Conservation (phyloP, 2,329 filamentous ascomycete species). For the Scopulariopsis brevicaulis region DNA sequence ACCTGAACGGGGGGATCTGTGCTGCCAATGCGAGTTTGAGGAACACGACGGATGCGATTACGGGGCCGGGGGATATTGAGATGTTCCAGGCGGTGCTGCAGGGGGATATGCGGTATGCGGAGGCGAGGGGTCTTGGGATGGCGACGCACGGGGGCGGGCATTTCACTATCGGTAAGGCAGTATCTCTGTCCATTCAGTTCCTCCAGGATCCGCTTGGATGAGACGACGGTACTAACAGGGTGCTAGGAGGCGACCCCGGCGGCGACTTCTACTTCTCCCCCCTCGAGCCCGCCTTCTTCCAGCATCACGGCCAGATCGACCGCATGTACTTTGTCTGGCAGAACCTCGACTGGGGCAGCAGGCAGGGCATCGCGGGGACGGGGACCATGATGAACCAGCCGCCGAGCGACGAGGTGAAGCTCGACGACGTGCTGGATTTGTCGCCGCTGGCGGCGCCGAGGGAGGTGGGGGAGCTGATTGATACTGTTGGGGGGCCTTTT, state of each 20-base stretch:
- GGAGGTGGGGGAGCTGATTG: constrained; percentile 22
- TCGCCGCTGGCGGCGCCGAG: constrained; percentile 20
- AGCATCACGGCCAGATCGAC: constrained; percentile 27
- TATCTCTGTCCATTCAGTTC: too few relatives aligned
- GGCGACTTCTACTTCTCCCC: constrained; percentile 25
- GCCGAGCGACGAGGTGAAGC: constrained; percentile 26
- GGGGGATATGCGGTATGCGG: constrained; percentile 16
- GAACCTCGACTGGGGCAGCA: constrained; percentile 26
- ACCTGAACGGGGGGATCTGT: constrained; percentile 19
- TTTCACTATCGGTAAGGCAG: constrained; percentile 24
- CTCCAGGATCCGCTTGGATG: not conserved
- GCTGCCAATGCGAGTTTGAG: constrained; percentile 13
- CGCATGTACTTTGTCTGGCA: constrained; percentile 37
- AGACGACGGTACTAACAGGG: not conserved
- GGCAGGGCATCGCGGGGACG: constrained; percentile 25
- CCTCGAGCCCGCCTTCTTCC: constrained; percentile 22
- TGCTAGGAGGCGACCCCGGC: constrained; percentile 4
- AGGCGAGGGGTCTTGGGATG: constrained; percentile 10
- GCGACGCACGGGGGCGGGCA: constrained; percentile 27
- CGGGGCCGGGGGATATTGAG: constrained; percentile 18
- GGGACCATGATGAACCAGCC: constrained; percentile 28
- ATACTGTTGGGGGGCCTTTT: constrained; percentile 28
- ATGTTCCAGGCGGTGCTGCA: constrained; percentile 23
- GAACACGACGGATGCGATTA: constrained; percentile 23
- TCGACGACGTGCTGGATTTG: constrained; percentile 24